Evolutionary conservation across 768 basidiomycete genomes (phyloP).

Genomic region (Serendipita sp.): DNA sequence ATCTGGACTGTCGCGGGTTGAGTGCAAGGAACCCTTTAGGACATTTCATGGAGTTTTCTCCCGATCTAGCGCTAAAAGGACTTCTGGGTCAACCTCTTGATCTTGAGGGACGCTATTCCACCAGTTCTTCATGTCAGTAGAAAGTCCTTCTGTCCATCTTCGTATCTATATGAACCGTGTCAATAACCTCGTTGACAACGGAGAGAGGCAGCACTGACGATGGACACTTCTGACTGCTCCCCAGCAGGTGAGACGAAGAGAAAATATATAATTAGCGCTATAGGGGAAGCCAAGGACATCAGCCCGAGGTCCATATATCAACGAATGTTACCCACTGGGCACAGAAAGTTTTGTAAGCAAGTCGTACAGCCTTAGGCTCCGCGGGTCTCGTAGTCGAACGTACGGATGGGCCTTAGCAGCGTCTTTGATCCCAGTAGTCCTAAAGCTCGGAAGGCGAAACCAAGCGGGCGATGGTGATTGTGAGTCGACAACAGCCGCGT

Average conservation of each 20-base stretch:
- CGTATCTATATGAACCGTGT: neutral
- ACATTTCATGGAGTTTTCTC: too few relatives aligned
- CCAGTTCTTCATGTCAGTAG: neutral
- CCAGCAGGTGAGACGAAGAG: neutral
- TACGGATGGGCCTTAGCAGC: conserved; percentile 1
- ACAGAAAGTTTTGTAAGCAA: neutral
- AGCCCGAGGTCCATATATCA: neutral
- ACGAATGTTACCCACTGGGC: neutral
- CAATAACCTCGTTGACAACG: neutral
- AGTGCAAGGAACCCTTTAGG: too few relatives aligned
- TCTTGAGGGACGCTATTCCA: neutral
- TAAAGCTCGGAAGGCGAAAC: neutral
- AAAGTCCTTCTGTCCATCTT: neutral
- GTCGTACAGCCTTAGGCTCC: neutral
- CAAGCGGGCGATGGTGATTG: neutral
- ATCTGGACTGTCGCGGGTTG: too few relatives aligned
- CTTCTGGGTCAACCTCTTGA: neutral
- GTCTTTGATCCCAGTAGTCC: neutral
- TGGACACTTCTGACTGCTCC: neutral
- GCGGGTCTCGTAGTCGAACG: neutral
- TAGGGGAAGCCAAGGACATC: neutral
- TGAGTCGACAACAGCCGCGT: neutral
- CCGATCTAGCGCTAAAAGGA: neutral
- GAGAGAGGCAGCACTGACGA: neutral
- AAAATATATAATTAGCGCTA: neutral